phyloP scores from a whole-genome alignment of 176 grass and related monocot genomes.

The Thalia dealbata region DNA sequence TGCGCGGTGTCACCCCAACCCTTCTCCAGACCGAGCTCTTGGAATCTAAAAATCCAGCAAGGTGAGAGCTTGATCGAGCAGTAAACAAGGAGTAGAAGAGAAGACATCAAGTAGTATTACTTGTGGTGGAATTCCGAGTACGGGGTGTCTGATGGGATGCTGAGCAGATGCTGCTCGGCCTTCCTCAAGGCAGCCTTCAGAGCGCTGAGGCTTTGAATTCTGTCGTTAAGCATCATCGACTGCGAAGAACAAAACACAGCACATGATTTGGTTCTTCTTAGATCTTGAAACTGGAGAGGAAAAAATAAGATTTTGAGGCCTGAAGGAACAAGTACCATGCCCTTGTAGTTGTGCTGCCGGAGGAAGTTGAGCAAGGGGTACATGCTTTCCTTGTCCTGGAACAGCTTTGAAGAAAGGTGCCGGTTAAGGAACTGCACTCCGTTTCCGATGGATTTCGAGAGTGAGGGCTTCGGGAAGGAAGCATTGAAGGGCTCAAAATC shows the following conservation, averaged over 20 bases:
- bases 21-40: slow-evolving; percentile 93
- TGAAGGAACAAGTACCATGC: slow-evolving; percentile 55
- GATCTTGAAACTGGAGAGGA: background rate
- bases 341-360: slow-evolving; percentile 88
- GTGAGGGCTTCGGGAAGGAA: slow-evolving; percentile 77
- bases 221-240: slow-evolving; percentile 99
- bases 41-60: slow-evolving; percentile 50
- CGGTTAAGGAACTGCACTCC: slow-evolving; percentile 99
- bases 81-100: too few relatives aligned
- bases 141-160: slow-evolving; percentile 49
- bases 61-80: background rate
- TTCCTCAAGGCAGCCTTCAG: slow-evolving; percentile 84
- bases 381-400: slow-evolving; percentile 96
- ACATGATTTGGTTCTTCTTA: background rate
- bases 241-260: slow-evolving; percentile 17
- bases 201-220: slow-evolving; percentile 77
- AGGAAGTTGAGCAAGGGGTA: slow-evolving; percentile 95
- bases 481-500: slow-evolving; percentile 99
- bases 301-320: background rate
- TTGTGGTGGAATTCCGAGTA: slow-evolving; percentile 89
- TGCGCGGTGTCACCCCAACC: slow-evolving; percentile 90
- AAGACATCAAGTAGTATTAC: too few relatives aligned
- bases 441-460: slow-evolving; percentile 95
- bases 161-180: slow-evolving; percentile 73
- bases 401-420: slow-evolving; percentile 92